Evolutionary conservation across 1,139 yeast species (phyloP).

Genomic region (Kodamaea plutei): DNA sequence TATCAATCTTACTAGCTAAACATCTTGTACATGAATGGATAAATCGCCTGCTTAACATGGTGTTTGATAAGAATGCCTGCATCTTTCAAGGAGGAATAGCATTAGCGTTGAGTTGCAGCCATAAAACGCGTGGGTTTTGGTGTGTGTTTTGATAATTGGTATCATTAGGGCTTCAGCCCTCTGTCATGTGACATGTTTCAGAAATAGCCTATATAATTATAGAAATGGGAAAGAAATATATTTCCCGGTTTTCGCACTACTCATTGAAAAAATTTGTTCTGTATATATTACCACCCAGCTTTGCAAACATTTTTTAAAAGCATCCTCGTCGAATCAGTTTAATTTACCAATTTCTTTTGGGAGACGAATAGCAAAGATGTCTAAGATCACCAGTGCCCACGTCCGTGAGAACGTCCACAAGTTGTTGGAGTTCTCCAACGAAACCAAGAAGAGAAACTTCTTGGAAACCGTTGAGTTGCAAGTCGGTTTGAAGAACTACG

Average conservation of each 20-base stretch:
- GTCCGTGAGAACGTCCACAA: conserved; percentile 97
- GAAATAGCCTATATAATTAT: no score
- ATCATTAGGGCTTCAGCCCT: conserved; percentile 8
- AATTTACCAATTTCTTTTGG: conserved; percentile 52
- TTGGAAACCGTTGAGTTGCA: conserved; percentile 99
- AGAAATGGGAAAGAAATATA: no score
- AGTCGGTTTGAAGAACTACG: conserved; percentile 99
- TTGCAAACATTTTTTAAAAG: conserved; percentile 9
- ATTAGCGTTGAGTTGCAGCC: no score
- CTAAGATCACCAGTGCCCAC: conserved; percentile 88
- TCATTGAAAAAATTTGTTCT: conserved; percentile 3
- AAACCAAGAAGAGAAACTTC: conserved; percentile 99
- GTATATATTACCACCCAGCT: conserved; percentile 2
- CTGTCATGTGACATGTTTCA: no score
- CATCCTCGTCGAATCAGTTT: conserved; percentile 52
- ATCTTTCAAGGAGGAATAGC: no score
- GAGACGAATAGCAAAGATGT: conserved; percentile 75
- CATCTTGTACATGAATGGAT: no score
- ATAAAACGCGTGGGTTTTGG: no score
- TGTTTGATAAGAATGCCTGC: no score
- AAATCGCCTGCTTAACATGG: no score
- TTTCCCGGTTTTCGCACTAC: conserved; percentile 3
- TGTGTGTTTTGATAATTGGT: no score
- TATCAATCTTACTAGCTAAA: conserved; percentile 9
- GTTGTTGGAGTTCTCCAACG: conserved; percentile 84